Evolutionary conservation across 352 stramenopile genomes (phyloP).

Genomic region (Globisporangium lucens): DNA sequence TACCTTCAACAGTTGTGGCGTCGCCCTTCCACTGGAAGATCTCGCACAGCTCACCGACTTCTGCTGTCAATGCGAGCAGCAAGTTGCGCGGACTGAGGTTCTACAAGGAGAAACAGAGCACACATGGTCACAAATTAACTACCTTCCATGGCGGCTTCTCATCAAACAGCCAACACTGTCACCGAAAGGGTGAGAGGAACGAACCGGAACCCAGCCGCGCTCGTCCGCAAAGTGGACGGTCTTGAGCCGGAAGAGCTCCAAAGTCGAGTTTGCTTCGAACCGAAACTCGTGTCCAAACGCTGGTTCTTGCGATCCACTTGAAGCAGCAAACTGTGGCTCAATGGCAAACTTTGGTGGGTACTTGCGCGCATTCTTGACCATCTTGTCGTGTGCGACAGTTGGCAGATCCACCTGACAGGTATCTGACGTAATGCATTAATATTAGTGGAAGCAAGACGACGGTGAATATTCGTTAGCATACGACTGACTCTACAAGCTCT

Average conservation of each 20-base stretch:
- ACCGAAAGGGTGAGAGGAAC: not conserved
- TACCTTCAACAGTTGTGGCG: conserved; percentile 70
- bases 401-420: conserved; percentile 90
- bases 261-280: conserved; percentile 45
- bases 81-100: conserved; percentile 89
- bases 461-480: not conserved
- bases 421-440: conserved; percentile 26
- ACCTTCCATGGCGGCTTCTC: not conserved
- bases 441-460: not conserved
- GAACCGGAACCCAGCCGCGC: conserved; percentile 56
- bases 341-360: conserved; percentile 51
- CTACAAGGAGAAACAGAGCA: conserved; percentile 15
- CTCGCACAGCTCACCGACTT: conserved; percentile 94
- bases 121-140: not conserved
- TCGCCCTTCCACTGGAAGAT: conserved; percentile 95
- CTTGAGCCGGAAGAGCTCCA: conserved; percentile 52
- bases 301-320: not conserved
- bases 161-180: not conserved
- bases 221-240: conserved; percentile 60
- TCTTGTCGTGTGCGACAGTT: conserved; percentile 89
- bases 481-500: too few relatives aligned
- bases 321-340: not conserved
- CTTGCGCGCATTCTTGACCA: conserved; percentile 87
- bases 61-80: conserved; percentile 90
- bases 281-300: not conserved